These are phyloP conservation scores for Colletotrichum phormii DNA, from an alignment of 2,329 filamentous ascomycete genomes.

Conservation along the genomic window DNA sequence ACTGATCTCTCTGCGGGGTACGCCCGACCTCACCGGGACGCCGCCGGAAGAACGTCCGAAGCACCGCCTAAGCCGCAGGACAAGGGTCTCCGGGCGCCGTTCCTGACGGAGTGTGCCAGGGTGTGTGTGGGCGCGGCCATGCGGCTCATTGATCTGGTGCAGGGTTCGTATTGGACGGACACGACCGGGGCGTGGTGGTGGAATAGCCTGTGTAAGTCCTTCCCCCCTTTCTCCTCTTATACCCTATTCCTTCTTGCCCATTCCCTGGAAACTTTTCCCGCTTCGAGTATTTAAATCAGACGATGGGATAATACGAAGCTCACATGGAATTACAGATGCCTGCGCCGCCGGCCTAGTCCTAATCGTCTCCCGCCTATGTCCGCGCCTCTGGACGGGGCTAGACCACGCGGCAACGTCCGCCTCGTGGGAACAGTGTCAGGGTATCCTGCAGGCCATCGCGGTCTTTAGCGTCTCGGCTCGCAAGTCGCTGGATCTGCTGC, in stretches of 20 bases:
- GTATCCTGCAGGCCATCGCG: background rate
- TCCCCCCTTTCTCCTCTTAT: background rate
- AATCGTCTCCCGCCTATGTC: conserved; percentile 3
- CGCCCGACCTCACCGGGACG: background rate
- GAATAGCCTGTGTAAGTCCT: conserved; percentile 50
- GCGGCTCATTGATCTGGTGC: conserved; percentile 45
- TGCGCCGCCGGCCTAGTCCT: conserved; percentile 3
- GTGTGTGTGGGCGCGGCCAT: conserved; percentile 46
- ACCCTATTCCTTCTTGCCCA: too few relatives aligned
- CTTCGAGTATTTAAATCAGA: background rate
- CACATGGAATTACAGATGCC: background rate
- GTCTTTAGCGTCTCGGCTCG: background rate
- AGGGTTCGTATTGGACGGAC: conserved; percentile 43
- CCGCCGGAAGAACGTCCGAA: background rate
- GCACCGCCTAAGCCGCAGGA: too few relatives aligned
- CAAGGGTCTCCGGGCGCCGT: background rate
- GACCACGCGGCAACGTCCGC: background rate
- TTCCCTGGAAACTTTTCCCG: background rate
- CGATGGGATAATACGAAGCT: background rate
- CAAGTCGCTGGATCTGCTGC: conserved; percentile 13
- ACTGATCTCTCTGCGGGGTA: conserved; percentile 39
- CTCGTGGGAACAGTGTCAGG: conserved; percentile 2
- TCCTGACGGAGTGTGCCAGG: conserved; percentile 43
- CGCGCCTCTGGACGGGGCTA: background rate
- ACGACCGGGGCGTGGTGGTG: conserved; percentile 51